These are phyloP conservation scores for Kingdonia uniflora DNA, from an alignment of 164 flowering plant genomes.

Conservation along the genomic window DNA sequence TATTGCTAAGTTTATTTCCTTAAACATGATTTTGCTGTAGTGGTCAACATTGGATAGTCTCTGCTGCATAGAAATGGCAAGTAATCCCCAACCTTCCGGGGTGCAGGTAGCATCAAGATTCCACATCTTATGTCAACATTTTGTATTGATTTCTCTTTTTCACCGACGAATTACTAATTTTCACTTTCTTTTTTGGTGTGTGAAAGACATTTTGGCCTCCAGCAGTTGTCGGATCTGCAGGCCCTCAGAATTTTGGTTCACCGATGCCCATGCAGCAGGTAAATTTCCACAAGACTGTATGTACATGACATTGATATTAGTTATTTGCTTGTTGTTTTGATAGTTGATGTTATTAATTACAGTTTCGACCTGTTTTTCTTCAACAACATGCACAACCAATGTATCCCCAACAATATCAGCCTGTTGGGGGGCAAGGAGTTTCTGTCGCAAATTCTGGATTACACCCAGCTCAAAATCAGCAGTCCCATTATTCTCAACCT, in stretches of 20 bases:
- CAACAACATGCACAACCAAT: conserved; percentile 54
- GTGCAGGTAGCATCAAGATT: conserved; percentile 40
- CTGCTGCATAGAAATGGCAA: conserved; percentile 31
- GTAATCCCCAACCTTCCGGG: conserved; percentile 53
- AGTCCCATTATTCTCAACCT: conserved; percentile 52
- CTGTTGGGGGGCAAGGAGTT: conserved; percentile 48
- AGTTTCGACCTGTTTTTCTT: conserved; percentile 69
- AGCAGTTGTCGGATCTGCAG: conserved; percentile 34
- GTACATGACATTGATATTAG: neutral
- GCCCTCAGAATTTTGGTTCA: conserved; percentile 45
- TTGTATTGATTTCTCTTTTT: neutral
- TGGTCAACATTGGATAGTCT: too few relatives aligned
- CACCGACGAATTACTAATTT: neutral
- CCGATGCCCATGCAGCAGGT: conserved; percentile 48
- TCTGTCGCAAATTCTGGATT: conserved; percentile 38
- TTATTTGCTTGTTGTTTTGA: neutral
- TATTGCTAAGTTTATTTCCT: too few relatives aligned
- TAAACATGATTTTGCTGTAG: too few relatives aligned
- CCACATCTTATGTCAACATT: neutral
- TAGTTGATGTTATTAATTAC: conserved; percentile 12
- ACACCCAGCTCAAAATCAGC: conserved; percentile 46
- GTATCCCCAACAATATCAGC: conserved; percentile 55
- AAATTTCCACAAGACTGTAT: neutral
- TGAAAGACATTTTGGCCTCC: conserved; percentile 55
- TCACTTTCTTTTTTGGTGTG: neutral